Evolutionary conservation across 2,329 filamentous ascomycete species (phyloP).

Genomic region (Amauroascus niger): DNA sequence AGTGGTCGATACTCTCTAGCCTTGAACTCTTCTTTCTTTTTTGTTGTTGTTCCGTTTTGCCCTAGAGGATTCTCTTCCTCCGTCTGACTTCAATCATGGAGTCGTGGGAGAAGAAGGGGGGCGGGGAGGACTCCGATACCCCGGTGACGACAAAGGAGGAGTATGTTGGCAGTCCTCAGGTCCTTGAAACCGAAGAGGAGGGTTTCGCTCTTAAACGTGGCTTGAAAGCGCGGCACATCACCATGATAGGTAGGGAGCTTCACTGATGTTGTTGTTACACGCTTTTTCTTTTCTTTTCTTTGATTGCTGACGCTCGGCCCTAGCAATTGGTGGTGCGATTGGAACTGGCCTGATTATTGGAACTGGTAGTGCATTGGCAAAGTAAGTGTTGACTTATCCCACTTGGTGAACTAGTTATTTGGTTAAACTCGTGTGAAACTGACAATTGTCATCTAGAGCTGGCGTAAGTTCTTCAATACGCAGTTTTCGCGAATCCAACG

Average conservation of each 20-base stretch:
- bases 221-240: slow-evolving; percentile 46
- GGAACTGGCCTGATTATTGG: slow-evolving; percentile 48
- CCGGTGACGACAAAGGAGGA: slow-evolving; percentile 11
- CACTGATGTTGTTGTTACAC: too few relatives aligned
- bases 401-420: neutral
- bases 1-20: neutral
- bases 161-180: slow-evolving; percentile 9
- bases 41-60: neutral
- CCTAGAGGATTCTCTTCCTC: neutral
- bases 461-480: slow-evolving; percentile 26
- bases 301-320: slow-evolving; percentile 4
- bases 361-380: slow-evolving; percentile 42
- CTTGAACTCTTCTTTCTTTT: neutral
- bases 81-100: slow-evolving; percentile 10
- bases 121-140: slow-evolving; percentile 11
- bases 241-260: slow-evolving; percentile 46
- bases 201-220: slow-evolving; percentile 34
- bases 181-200: slow-evolving; percentile 22
- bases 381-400: slow-evolving; percentile 10
- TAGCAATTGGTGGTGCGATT: slow-evolving; percentile 48
- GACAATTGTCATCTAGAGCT: slow-evolving; percentile 23
- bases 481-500: neutral
- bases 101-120: slow-evolving; percentile 13
- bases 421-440: slow-evolving; percentile 7
- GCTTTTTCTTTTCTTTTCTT: too few relatives aligned